Percentiles rank a stretch among this genome's conserved stretches.
These are phyloP conservation scores for Didymella pomorum DNA, from an alignment of 2,329 filamentous ascomycete genomes.

Conservation along the genomic window DNA sequence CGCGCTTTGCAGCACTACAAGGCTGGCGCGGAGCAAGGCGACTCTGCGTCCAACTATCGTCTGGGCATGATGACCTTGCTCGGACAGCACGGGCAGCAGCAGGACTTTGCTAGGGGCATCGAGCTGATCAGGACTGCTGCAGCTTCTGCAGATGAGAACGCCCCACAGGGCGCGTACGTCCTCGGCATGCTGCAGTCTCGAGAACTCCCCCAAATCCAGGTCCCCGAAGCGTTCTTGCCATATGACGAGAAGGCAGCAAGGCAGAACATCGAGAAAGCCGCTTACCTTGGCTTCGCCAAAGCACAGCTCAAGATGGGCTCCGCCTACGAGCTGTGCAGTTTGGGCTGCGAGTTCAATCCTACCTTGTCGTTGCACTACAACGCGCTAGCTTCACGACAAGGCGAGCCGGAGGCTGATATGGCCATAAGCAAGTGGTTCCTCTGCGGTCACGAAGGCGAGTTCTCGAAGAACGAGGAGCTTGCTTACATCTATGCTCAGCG, in stretches of 20 bases:
- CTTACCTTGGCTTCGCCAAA: conserved; percentile 94
- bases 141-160: conserved; percentile 90
- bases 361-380: conserved; percentile 95
- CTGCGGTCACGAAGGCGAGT: conserved; percentile 90
- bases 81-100: conserved; percentile 88
- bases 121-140: conserved; percentile 85
- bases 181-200: conserved; percentile 93
- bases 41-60: conserved; percentile 87
- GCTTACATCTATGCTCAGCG: conserved; percentile 91
- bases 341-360: conserved; percentile 94
- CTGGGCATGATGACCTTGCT: conserved; percentile 97
- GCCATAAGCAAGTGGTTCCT: conserved; percentile 99
- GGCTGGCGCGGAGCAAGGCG: conserved; percentile 76
- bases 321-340: conserved; percentile 90
- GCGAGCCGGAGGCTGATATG: conserved; percentile 91
- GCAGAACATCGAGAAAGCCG: conserved; percentile 94
- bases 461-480: conserved; percentile 93
- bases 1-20: conserved; percentile 94
- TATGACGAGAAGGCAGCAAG: conserved; percentile 77
- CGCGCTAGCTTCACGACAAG: conserved; percentile 87
- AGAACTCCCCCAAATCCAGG: conserved; percentile 86
- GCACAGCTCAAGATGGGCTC: conserved; percentile 97
- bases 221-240: conserved; percentile 76
- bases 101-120: conserved; percentile 79
- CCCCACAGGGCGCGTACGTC: conserved; percentile 93